These are phyloP conservation scores for Conticribra weissflogii DNA, from an alignment of 108 stramenopile genomes.

Conservation along the genomic window DNA sequence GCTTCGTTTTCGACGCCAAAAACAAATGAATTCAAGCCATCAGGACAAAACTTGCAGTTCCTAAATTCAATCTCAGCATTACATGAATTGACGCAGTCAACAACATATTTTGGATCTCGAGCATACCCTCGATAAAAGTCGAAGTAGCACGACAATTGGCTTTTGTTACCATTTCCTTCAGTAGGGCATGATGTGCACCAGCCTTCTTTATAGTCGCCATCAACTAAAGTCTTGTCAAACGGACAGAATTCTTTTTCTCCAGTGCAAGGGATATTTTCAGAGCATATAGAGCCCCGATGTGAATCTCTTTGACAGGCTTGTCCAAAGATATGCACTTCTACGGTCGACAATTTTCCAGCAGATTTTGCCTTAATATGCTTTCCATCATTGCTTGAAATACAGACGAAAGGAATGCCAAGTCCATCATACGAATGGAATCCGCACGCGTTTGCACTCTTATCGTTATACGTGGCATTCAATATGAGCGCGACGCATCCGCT, in stretches of 20 bases:
- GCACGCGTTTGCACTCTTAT: neutral
- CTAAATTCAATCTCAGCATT: neutral
- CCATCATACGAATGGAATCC: too few relatives aligned
- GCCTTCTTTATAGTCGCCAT: too few relatives aligned
- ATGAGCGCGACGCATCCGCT: slow-evolving; percentile 5
- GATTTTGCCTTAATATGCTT: too few relatives aligned
- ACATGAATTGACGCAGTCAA: neutral
- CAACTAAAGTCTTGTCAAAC: too few relatives aligned
- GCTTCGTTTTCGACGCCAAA: neutral
- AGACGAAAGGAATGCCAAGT: too few relatives aligned
- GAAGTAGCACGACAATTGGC: too few relatives aligned
- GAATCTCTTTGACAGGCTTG: neutral
- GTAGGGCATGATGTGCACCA: too few relatives aligned
- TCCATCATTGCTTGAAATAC: too few relatives aligned
- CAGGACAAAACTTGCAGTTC: slow-evolving; percentile 1
- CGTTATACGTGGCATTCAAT: neutral
- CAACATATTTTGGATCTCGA: slow-evolving; percentile 1
- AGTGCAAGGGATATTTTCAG: neutral
- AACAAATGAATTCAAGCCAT: neutral
- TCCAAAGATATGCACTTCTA: slow-evolving; percentile 1
- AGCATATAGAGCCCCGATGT: neutral
- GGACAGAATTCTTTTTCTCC: neutral
- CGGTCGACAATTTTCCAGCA: too few relatives aligned
- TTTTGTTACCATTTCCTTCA: too few relatives aligned
- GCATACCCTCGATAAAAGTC: neutral